Evolutionary conservation across 306 rosid genomes (phyloP).

Genomic region (Cucurbita argyrosperma): DNA sequence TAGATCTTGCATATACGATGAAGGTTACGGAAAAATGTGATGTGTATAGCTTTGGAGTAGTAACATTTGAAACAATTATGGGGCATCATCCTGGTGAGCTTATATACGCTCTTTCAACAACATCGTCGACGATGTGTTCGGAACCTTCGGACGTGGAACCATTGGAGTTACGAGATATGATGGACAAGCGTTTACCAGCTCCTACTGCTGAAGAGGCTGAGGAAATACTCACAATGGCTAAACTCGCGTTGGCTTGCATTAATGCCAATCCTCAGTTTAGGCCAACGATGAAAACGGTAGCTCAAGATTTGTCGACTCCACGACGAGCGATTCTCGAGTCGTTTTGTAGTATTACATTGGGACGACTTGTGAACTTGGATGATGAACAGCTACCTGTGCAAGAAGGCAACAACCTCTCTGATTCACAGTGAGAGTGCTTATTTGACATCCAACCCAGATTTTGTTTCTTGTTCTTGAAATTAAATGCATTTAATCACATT

Average conservation of each 20-base stretch:
- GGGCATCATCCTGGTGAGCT: constrained; percentile 6
- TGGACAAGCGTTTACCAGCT: constrained; percentile 2
- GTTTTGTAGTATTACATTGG: neutral
- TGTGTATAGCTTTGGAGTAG: constrained; percentile 10
- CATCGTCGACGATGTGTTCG: neutral
- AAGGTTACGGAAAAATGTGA: constrained; percentile 8
- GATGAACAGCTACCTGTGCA: neutral
- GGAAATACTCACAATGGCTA: neutral
- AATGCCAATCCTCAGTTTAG: constrained; percentile 5
- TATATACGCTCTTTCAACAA: neutral
- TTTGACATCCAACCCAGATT: too few species aligned
- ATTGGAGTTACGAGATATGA: neutral
- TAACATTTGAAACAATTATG: constrained; percentile 5
- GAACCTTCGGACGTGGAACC: neutral
- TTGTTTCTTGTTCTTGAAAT: too few species aligned
- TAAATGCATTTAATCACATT: too few species aligned
- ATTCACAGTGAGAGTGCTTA: neutral
- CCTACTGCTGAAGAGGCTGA: neutral
- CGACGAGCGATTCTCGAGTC: neutral
- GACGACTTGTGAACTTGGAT: neutral
- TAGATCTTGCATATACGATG: constrained; percentile 11
- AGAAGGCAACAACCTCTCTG: neutral
- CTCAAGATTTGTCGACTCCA: constrained; percentile 1
- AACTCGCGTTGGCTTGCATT: constrained; percentile 3
- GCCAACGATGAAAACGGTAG: constrained; percentile 2